Base-by-base conservation (phyloP, 2,329 filamentous ascomycete genomes). In the Cladophialophora immunda region DNA sequence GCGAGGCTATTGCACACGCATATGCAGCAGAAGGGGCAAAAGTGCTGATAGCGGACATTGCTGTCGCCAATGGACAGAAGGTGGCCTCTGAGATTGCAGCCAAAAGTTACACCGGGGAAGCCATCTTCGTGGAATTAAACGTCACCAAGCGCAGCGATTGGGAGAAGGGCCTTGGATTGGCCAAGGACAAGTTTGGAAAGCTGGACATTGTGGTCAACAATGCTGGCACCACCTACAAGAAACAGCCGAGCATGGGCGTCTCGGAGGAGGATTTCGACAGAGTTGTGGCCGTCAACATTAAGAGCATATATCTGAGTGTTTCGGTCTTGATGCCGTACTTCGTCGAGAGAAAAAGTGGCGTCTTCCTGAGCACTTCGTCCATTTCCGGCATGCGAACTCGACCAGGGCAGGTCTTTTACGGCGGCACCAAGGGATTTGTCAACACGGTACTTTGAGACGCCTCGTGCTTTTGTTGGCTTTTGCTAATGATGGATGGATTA, bases 391-490 rank as follows among this genome's bases (percentile, higher is more conserved):
- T 63, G 55, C 62, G 66, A 45, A 64, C 64, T 2, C 34, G 68
- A 7, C 68, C 68, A 1, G 68, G 66, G 17, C 64, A 68, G 27
- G 58, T 67, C 34, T 70, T 64, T 62, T 70, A 69, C 36, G 91
- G 90, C 73, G 87, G 89, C 0, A 87, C 85, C 56, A 92, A 92
- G 75, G 88, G 85, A 0, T 89, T 89, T 0, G 85, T 90, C 9
- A 84, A 85, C 70, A 89, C 85, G 54, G 87, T 86, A 15, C 88
- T 86, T 2, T 88, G 45, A 87, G 78, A 85, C 84, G 9, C 32
- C 17, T 8, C 32, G 38, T 11, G 9, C 30, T 25, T 56, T n/a
- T 4, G n/a, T 45, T 8, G 22, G 27, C 56, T 4, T 25, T 29
- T 29, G 38, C 30, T 34, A 30, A 30, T 32, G 13, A 17, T 55